phyloP scores from a whole-genome alignment of 1,284 basidiomycete genomes.

The Violaceomyces palustris region DNA sequence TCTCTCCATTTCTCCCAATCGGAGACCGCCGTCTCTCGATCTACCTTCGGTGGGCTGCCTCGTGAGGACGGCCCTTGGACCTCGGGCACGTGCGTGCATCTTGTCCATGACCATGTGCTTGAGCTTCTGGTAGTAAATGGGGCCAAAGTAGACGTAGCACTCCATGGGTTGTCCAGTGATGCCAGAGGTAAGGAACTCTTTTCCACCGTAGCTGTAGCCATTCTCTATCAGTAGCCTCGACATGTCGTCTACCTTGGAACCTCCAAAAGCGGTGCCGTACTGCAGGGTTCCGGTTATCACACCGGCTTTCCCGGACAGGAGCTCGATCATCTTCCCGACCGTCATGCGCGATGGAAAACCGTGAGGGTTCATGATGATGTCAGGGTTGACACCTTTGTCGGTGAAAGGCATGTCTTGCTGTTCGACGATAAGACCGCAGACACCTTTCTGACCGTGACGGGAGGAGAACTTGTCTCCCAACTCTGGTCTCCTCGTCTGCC shows the following conservation, averaged over 20 bases:
- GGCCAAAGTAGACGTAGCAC: conserved; percentile 96
- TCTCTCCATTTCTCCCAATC: conserved; percentile 98
- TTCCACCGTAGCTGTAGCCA: conserved; percentile 94
- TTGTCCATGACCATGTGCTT: conserved; percentile 82
- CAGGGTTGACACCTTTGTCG: conserved; percentile 89
- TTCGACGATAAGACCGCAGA: conserved; percentile 95
- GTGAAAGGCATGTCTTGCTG: conserved; percentile 99
- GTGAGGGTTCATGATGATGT: conserved; percentile 99
- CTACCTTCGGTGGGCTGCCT: conserved; percentile 98
- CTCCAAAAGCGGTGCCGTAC: conserved; percentile 91
- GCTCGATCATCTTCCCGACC: conserved; percentile 99
- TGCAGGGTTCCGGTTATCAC: conserved; percentile 79
- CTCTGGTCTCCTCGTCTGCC: conserved; percentile 93
- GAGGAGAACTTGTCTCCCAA: conserved; percentile 98
- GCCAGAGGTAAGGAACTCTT: conserved; percentile 96
- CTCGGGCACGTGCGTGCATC: conserved; percentile 85
- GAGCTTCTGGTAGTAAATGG: conserved; percentile 80
- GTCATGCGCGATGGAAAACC: conserved; percentile 99
- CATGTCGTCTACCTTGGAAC: conserved; percentile 99
- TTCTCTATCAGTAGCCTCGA: conserved; percentile 87
- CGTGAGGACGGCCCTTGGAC: conserved; percentile 91
- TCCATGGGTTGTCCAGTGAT: conserved; percentile 95
- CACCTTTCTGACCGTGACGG: conserved; percentile 96
- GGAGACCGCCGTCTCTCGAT: conserved; percentile 91
- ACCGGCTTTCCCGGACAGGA: conserved; percentile 76